These are phyloP conservation scores for Paraphoma sp. DNA, from an alignment of 2,329 filamentous ascomycete genomes.

Conservation along the genomic window DNA sequence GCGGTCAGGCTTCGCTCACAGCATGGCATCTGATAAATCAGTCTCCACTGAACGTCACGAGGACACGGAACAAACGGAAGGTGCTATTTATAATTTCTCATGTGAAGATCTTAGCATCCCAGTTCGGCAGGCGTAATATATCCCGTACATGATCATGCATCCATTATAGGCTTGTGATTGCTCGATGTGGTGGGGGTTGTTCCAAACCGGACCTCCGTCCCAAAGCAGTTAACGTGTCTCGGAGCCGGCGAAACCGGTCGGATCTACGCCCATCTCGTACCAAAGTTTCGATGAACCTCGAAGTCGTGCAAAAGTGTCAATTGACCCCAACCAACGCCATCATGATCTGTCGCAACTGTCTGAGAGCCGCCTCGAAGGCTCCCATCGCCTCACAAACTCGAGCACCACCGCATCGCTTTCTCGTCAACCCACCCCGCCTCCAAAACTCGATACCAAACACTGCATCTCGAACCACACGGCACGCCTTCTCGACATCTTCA, in stretches of 20 bases:
- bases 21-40: neutral
- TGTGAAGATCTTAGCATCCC: conserved; percentile 2
- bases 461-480: conserved; percentile 33
- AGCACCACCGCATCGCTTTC: conserved; percentile 29
- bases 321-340: conserved; percentile 18
- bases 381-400: conserved; percentile 6
- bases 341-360: conserved; percentile 51
- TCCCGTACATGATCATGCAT: conserved; percentile 3
- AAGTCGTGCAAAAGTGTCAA: conserved; percentile 1
- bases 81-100: conserved; percentile 2
- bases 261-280: conserved; percentile 1
- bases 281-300: conserved; percentile 19
- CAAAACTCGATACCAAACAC: conserved; percentile 34
- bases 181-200: neutral
- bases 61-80: conserved; percentile 5
- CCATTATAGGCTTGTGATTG: conserved; percentile 3
- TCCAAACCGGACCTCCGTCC: neutral
- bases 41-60: conserved; percentile 1
- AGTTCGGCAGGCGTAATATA: conserved; percentile 9
- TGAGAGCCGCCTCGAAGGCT: conserved; percentile 40
- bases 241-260: conserved; percentile 11
- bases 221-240: neutral
- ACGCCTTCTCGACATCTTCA: conserved; percentile 31
- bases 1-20: no score
- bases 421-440: conserved; percentile 31